A percentile compares a stretch with the other conserved stretches of the same genome.
Conservation (phyloP, 345 rosid species). For the Melaleuca alternifolia region DNA sequence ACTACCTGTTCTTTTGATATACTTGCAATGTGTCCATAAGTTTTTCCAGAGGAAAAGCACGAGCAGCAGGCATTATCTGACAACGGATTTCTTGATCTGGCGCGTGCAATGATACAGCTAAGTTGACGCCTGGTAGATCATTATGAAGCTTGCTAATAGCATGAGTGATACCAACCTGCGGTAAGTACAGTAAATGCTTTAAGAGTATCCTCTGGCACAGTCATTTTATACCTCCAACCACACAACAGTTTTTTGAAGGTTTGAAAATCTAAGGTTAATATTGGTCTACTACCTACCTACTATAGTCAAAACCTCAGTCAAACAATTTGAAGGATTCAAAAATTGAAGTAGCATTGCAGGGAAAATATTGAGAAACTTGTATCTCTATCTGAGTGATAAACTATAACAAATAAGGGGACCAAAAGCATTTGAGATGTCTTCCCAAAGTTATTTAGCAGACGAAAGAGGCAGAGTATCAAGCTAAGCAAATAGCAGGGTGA, state of each 20-base stretch:
- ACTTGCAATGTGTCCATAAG: conserved; percentile 66
- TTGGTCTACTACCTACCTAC: not conserved
- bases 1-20: conserved; percentile 73
- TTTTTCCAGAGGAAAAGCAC: conserved; percentile 91
- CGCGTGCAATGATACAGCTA: conserved; percentile 96
- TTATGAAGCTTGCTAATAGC: conserved; percentile 84
- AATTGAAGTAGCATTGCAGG: not conserved
- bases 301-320: not conserved
- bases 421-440: not conserved
- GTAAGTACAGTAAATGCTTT: not conserved
- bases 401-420: not conserved
- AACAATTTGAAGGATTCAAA: not conserved
- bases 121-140: conserved; percentile 87
- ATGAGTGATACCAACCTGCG: conserved; percentile 88
- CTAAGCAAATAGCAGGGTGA: not conserved
- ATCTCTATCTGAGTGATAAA: not conserved
- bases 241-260: not conserved
- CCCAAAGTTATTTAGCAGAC: not conserved
- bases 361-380: not conserved
- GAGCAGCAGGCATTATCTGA: conserved; percentile 96
- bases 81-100: conserved; percentile 94
- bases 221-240: not conserved
- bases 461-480: not conserved
- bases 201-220: not conserved
- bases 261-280: not conserved